phyloP scores from a whole-genome alignment of 2,329 filamentous ascomycete genomes.

The Bipolaris victoriae region DNA sequence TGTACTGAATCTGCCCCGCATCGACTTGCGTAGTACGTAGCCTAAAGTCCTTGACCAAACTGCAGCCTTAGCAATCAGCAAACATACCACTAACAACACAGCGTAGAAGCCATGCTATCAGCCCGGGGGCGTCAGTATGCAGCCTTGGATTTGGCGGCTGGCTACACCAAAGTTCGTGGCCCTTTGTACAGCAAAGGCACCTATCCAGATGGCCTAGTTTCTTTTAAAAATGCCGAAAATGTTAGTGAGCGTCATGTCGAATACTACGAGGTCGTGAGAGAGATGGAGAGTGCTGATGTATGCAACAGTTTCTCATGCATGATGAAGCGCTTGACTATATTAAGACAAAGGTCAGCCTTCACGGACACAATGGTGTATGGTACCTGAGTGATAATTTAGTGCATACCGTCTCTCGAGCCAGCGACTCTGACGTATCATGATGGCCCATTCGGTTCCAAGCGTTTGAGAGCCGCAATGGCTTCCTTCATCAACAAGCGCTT shows the following conservation, averaged over 20 bases:
- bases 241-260: not conserved
- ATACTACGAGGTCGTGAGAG: not conserved
- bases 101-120: constrained; percentile 4
- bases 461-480: constrained; percentile 9
- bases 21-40: constrained; percentile 2
- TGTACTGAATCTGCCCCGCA: constrained; percentile 5
- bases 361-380: not conserved
- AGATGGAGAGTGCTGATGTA: not conserved
- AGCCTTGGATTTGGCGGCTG: constrained; percentile 8
- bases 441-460: constrained; percentile 9
- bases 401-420: not conserved
- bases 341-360: constrained; percentile 10
- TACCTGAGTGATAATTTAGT: not conserved
- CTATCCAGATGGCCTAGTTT: constrained; percentile 6
- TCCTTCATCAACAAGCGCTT: constrained; percentile 11
- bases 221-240: constrained; percentile 10
- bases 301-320: constrained; percentile 8
- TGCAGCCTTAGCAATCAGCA: not conserved
- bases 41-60: not conserved
- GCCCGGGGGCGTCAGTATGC: constrained; percentile 10
- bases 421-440: constrained; percentile 13
- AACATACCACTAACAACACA: not conserved
- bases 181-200: constrained; percentile 2
- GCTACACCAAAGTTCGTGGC: constrained; percentile 12
- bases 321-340: constrained; percentile 1